These are phyloP conservation scores for Selaginella moellendorffii DNA, from an alignment of 75 land plant genomes.

Conservation along the genomic window DNA sequence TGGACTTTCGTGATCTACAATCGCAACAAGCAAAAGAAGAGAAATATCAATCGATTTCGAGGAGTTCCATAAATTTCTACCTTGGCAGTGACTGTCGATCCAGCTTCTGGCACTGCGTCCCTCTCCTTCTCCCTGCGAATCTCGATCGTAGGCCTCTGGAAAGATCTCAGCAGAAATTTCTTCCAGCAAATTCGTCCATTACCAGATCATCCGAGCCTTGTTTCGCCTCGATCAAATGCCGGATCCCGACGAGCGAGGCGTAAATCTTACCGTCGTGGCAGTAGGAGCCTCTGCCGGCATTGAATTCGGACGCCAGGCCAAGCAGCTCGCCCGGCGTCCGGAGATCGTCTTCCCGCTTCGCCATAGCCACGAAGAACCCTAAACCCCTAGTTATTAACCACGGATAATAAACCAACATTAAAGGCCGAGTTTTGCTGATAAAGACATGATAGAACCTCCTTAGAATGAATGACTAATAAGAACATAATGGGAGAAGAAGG, in stretches of 20 bases:
- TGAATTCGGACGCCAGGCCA: constrained; percentile 38
- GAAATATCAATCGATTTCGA: too few species aligned
- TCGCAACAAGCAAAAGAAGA: background rate
- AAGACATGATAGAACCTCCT: too few species aligned
- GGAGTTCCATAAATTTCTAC: too few species aligned
- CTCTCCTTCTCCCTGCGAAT: constrained; percentile 65
- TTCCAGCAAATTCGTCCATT: background rate
- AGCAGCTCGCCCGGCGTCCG: constrained; percentile 86
- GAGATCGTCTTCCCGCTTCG: background rate
- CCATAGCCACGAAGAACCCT: constrained; percentile 1
- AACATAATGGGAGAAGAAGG: too few species aligned
- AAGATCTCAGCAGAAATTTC: background rate
- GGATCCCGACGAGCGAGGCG: constrained; percentile 71
- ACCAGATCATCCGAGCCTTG: constrained; percentile 46
- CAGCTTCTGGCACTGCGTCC: constrained; percentile 84
- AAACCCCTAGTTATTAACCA: too few species aligned
- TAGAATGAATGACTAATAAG: too few species aligned
- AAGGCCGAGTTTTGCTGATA: too few species aligned
- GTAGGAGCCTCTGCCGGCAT: constrained; percentile 78
- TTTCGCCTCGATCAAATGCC: constrained; percentile 26
- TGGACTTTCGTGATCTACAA: constrained; percentile 72
- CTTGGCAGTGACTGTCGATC: constrained; percentile 62
- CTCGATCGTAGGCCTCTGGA: constrained; percentile 75
- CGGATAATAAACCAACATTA: too few species aligned
- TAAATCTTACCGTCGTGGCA: constrained; percentile 34